Evolutionary conservation across 345 rosid genomes (phyloP), one percentile per base, ranked within the genome.

Genomic region (Jatropha curcas): DNA sequence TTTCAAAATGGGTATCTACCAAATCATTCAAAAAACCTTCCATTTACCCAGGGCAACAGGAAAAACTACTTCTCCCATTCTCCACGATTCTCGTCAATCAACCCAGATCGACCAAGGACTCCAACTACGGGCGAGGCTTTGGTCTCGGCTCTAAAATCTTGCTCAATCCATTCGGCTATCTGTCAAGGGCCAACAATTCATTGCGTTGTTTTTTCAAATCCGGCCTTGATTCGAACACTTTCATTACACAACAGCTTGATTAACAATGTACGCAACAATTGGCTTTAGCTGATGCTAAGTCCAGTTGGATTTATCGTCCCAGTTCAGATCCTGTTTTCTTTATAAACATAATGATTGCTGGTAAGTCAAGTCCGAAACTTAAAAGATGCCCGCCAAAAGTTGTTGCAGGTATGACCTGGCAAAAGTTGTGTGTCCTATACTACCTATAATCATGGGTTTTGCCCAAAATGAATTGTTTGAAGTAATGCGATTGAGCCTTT

Each of bases 251-350:
- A 92, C 71, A 90, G 97, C 65, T 83, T 91, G 71, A 85, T 89
- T 50, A 90, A 88, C 73, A 70, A n/a, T 93, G 91, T 92, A 94
- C 71, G 82, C 88, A 1, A 94, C 85, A 80, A 88, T 92, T 60
- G 82, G 86, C 78, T 72, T 74, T 93, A 73, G 67, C n/a, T 3
- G 86, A 86, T 19, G 96, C 96, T 2, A 73, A 76, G 75, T 77
- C 70, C 19, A 66, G 31, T 93, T 88, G 16, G 72, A 75, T 50
- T 58, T 75, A 2, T 76, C n/a, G 72, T 27, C 25, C 75, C 17
- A 71, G 53, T 43, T 57, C 77, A 77, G 91, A 88, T 59, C 79
- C 82, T 9, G 88, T 90, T 20, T 82, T n/a, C n/a, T 92, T 68
- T 90, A 75, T 33, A 91, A n/a, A 91, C 73, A 87, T 93, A 43